These are phyloP conservation scores for Leccinum huronense DNA, from an alignment of 1,284 basidiomycete species.

Conservation along the genomic window DNA sequence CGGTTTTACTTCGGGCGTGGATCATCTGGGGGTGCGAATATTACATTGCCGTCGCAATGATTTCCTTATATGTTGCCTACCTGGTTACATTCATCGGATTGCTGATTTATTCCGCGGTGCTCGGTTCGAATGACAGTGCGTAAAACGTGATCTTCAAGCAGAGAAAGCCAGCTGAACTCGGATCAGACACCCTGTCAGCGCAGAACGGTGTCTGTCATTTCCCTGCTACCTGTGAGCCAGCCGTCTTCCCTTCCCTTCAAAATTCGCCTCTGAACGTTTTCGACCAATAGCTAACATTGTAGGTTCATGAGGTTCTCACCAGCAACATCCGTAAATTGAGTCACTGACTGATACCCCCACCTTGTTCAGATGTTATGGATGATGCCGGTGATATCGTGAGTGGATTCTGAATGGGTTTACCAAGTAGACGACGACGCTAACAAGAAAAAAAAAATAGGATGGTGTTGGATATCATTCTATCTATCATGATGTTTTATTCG, in stretches of 20 bases:
- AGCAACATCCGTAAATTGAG: not conserved
- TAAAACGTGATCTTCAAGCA: not conserved
- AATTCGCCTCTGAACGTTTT: not conserved
- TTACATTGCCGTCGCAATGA: not conserved
- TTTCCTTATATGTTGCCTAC: slow-evolving; percentile 6
- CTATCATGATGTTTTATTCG: not conserved
- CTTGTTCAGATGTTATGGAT: not conserved
- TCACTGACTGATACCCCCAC: not conserved
- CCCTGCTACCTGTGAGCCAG: not conserved
- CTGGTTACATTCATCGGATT: not conserved
- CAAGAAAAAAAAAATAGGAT: not conserved
- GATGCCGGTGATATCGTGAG: not conserved
- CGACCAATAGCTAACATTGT: not conserved
- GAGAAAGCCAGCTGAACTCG: not conserved
- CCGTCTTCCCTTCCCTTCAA: not conserved
- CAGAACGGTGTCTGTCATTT: not conserved
- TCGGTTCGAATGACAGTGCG: not conserved
- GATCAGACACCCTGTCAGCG: not conserved
- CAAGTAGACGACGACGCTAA: not conserved
- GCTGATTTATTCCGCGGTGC: not conserved
- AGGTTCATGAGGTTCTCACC: not conserved
- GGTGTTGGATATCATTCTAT: not conserved
- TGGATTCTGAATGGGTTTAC: not conserved
- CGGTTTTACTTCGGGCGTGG: not conserved
- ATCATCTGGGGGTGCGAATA: not conserved